These are phyloP conservation scores for Metarhizium humberi DNA, from an alignment of 2,329 filamentous ascomycete species.

Conservation along the genomic window DNA sequence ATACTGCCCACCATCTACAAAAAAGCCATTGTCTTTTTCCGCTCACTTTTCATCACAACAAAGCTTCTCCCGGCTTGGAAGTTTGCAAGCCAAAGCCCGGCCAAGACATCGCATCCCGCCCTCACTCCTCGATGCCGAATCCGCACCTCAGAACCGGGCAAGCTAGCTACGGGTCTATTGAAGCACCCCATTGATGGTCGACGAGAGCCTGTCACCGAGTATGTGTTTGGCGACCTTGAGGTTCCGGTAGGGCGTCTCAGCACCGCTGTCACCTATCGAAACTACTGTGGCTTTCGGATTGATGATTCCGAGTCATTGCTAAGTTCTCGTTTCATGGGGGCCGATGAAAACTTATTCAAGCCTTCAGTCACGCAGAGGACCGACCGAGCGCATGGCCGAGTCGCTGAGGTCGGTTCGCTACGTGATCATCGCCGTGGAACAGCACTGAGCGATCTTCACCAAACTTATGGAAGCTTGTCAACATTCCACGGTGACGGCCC, in stretches of 20 bases:
- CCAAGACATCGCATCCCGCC: slow-evolving; percentile 57
- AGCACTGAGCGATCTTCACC: slow-evolving; percentile 52
- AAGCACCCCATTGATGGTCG: slow-evolving; percentile 27
- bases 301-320: slow-evolving; percentile 85
- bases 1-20: slow-evolving; percentile 87
- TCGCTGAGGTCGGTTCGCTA: slow-evolving; percentile 62
- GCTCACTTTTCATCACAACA: slow-evolving; percentile 74
- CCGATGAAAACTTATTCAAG: slow-evolving; percentile 79
- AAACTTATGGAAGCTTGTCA: slow-evolving; percentile 81
- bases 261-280: slow-evolving; percentile 74
- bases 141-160: slow-evolving; percentile 47
- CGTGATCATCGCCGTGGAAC: slow-evolving; percentile 49
- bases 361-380: slow-evolving; percentile 59
- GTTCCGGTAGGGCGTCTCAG: slow-evolving; percentile 79
- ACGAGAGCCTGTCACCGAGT: slow-evolving; percentile 51
- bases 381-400: slow-evolving; percentile 24
- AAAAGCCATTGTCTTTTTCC: slow-evolving; percentile 89
- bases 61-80: slow-evolving; percentile 81
- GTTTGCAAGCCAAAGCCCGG: slow-evolving; percentile 62
- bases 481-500: slow-evolving; percentile 78
- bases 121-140: slow-evolving; percentile 78
- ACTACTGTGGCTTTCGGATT: slow-evolving; percentile 81
- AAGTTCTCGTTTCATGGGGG: slow-evolving; percentile 87
- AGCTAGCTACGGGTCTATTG: slow-evolving; percentile 56
- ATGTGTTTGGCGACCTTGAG: slow-evolving; percentile 74